Conservation (phyloP, 192 early-diverging fungal species). For the Podila epicladia region DNA sequence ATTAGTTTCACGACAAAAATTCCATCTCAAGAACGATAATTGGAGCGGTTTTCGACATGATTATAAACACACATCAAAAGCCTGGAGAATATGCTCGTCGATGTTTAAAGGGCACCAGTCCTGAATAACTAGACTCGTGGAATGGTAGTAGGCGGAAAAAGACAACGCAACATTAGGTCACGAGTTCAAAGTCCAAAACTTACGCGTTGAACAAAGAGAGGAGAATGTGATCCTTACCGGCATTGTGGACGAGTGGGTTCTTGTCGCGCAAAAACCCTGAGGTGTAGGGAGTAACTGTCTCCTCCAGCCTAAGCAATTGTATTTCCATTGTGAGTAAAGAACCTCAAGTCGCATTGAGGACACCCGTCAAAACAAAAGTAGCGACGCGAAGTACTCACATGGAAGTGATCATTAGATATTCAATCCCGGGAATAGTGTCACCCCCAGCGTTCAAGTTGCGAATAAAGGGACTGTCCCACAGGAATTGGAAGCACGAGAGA, state of each 20-base stretch:
- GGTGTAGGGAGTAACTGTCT: slow-evolving; percentile 15
- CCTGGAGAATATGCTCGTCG: slow-evolving; percentile 2
- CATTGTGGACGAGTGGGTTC: slow-evolving; percentile 12
- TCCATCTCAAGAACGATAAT: neutral
- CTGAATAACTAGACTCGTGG: slow-evolving; percentile 3
- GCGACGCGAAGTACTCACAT: slow-evolving; percentile 1
- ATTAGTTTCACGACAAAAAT: neutral
- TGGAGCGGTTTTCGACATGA: neutral
- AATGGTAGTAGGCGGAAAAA: too few species aligned
- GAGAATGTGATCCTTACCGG: neutral
- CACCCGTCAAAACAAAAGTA: neutral
- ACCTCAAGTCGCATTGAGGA: neutral
- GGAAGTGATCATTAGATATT: slow-evolving; percentile 17
- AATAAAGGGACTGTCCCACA: slow-evolving; percentile 1
- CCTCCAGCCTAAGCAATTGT: slow-evolving; percentile 2
- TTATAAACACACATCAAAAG: neutral
- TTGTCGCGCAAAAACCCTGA: slow-evolving; percentile 10
- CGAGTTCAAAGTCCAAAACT: too few species aligned
- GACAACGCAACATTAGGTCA: too few species aligned
- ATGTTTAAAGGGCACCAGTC: slow-evolving; percentile 7
- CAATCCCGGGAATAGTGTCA: slow-evolving; percentile 22
- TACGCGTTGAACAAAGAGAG: too few species aligned
- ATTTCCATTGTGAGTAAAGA: neutral
- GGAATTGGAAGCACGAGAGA: slow-evolving; percentile 12
- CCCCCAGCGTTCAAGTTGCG: slow-evolving; percentile 16